phyloP scores from a whole-genome alignment of 2,329 filamentous ascomycete species.

The Calonectria hongkongensis region DNA sequence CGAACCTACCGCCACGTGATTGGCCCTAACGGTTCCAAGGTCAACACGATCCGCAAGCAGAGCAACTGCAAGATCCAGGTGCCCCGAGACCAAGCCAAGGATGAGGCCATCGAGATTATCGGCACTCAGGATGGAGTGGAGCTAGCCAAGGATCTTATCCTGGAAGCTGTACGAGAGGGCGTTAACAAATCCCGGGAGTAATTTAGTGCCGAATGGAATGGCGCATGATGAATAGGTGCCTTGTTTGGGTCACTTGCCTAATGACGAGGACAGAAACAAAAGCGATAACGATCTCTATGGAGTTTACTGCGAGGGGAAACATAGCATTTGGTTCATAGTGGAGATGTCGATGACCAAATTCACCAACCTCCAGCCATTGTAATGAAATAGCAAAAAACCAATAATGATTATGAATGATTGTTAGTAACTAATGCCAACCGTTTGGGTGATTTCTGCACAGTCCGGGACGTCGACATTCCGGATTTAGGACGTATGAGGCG shows the following conservation, averaged over 20 bases:
- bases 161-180: constrained; percentile 85
- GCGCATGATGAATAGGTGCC: not conserved
- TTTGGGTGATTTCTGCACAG: not conserved
- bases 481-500: constrained; percentile 5
- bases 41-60: constrained; percentile 93
- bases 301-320: constrained; percentile 41
- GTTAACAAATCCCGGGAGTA: constrained; percentile 60
- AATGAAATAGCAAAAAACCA: constrained; percentile 46
- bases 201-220: constrained; percentile 15
- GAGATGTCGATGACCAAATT: constrained; percentile 25
- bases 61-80: constrained; percentile 97
- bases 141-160: constrained; percentile 90
- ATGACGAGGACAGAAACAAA: constrained; percentile 27
- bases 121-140: constrained; percentile 88
- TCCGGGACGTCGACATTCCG: not conserved
- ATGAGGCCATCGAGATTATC: constrained; percentile 92
- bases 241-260: constrained; percentile 23
- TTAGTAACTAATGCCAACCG: not conserved
- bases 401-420: constrained; percentile 43
- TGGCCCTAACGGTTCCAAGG: constrained; percentile 90
- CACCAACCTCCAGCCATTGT: constrained; percentile 39
- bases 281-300: constrained; percentile 41
- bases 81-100: constrained; percentile 83
- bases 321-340: constrained; percentile 39
- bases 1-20: constrained; percentile 93